Evolutionary conservation across 208 protist species (phyloP).

Genomic region (Eutreptiella sp.): DNA sequence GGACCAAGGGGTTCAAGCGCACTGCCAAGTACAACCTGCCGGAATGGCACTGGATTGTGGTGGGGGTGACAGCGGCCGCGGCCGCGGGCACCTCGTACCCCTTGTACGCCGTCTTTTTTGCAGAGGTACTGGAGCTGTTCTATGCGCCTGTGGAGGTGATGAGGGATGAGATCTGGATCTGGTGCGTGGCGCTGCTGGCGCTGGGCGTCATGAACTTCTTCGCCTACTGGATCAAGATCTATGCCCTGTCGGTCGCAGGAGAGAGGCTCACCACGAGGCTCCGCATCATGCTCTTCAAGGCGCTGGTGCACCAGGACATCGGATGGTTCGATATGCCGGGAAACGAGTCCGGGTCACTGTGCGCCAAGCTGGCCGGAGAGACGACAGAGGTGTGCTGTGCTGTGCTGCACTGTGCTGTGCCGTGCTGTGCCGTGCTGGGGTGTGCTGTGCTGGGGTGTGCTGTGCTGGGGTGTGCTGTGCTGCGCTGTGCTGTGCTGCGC

Average conservation of each 20-base stretch:
- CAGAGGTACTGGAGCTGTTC: neutral
- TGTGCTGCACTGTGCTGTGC: no score
- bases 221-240: neutral
- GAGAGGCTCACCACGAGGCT: neutral
- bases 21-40: no score
- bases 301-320: neutral
- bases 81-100: neutral
- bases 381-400: no score
- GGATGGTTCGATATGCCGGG: conserved; percentile 28
- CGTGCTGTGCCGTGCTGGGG: no score
- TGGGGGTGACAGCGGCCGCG: no score
- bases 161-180: neutral
- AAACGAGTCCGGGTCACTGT: conserved; percentile 55
- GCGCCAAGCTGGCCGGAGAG: conserved; percentile 63
- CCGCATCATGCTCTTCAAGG: neutral
- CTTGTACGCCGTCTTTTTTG: neutral
- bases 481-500: no score
- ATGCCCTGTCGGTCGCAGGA: neutral
- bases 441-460: no score
- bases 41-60: no score
- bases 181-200: neutral
- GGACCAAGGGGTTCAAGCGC: no score
- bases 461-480: no score
- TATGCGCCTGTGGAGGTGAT: neutral
- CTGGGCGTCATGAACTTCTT: neutral